A percentile compares a stretch with the other conserved stretches of the same genome.
These are phyloP conservation scores for Ophiostoma ulmi DNA, from an alignment of 2,329 filamentous ascomycete genomes.

Conservation along the genomic window DNA sequence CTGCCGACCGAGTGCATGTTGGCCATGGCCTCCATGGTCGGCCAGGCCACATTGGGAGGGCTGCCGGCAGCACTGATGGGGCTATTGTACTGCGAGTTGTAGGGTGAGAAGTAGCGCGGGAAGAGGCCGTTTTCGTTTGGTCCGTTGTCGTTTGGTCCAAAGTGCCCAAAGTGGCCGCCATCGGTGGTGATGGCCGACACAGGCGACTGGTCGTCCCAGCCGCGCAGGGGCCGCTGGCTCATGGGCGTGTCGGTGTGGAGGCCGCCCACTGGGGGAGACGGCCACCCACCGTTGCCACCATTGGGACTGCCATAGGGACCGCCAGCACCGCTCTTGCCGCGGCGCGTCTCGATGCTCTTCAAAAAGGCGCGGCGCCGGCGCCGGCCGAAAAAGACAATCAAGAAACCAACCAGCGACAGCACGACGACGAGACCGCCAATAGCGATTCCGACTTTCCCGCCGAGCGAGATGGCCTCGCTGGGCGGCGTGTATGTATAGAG, in stretches of 20 bases:
- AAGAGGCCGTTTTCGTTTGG: conserved; percentile 29
- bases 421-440: conserved; percentile 47
- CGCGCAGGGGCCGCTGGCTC: conserved; percentile 49
- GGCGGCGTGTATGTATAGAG: conserved; percentile 38
- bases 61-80: conserved; percentile 48
- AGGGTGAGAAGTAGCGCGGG: conserved; percentile 53
- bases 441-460: conserved; percentile 55
- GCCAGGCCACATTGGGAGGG: conserved; percentile 37
- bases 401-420: conserved; percentile 46
- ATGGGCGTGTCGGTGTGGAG: conserved; percentile 46
- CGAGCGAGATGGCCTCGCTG: conserved; percentile 48
- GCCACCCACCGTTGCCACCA: conserved; percentile 34
- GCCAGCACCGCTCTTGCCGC: conserved; percentile 32
- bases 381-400: conserved; percentile 53
- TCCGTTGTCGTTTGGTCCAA: conserved; percentile 27
- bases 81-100: conserved; percentile 55
- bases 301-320: conserved; percentile 20
- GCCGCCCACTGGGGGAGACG: conserved; percentile 31
- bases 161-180: conserved; percentile 30
- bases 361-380: conserved; percentile 51
- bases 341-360: conserved; percentile 41
- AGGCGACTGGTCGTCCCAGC: conserved; percentile 51
- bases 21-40: conserved; percentile 26
- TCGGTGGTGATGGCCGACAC: conserved; percentile 35
- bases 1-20: conserved; percentile 17